Evolutionary conservation across 2,329 filamentous ascomycete genomes (phyloP).

Genomic region (Aspergillus udagawae): DNA sequence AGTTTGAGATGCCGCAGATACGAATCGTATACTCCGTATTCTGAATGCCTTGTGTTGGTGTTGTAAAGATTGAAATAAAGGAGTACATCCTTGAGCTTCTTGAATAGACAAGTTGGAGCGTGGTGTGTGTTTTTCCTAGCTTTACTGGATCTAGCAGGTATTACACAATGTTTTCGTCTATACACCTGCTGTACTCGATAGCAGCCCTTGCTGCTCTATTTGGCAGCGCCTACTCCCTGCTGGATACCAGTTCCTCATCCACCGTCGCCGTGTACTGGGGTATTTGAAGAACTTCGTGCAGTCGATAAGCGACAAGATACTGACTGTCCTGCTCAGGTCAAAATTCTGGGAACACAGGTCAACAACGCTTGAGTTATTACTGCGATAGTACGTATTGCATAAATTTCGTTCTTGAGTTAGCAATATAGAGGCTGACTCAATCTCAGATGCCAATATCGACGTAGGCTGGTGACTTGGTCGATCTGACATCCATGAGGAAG

Average conservation of each 20-base stretch:
- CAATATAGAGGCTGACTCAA: not conserved
- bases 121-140: not conserved
- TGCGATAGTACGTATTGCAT: slow-evolving; percentile 49
- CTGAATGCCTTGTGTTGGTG: not conserved
- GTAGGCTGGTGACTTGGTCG: not conserved
- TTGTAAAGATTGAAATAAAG: not conserved
- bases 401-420: not conserved
- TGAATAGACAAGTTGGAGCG: not conserved
- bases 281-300: not conserved
- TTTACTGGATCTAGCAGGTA: not conserved
- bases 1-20: not conserved
- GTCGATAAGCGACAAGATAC: not conserved
- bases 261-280: slow-evolving; percentile 1
- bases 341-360: slow-evolving; percentile 52
- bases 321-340: slow-evolving; percentile 43
- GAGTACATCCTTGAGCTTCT: not conserved
- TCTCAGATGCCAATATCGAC: not conserved
- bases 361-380: slow-evolving; percentile 56
- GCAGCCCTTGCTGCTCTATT: not conserved
- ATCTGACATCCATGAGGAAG: slow-evolving; percentile 20
- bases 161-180: not conserved
- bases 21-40: not conserved
- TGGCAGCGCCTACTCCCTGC: not conserved
- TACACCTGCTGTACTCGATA: not conserved
- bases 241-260: not conserved